phyloP scores from a whole-genome alignment of 768 basidiomycete genomes.

The Pholiota conissans region DNA sequence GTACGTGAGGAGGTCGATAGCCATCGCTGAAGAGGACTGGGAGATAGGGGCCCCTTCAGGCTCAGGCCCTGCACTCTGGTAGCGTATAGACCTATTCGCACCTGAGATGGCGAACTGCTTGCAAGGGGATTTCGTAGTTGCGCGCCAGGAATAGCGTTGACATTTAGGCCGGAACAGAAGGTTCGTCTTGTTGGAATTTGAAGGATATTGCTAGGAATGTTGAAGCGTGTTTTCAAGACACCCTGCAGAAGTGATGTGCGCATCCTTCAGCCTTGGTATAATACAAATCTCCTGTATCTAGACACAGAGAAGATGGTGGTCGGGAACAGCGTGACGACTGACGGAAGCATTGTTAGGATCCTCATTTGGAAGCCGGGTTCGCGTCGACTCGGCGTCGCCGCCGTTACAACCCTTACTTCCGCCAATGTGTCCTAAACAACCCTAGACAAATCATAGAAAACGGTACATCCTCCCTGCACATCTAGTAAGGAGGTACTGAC shows the following conservation, averaged over 20 bases:
- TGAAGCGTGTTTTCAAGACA: neutral
- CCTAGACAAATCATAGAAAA: too few species aligned
- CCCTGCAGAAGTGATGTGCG: neutral
- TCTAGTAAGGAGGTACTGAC: too few species aligned
- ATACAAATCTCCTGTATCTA: neutral
- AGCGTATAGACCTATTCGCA: neutral
- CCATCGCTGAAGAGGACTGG: slow-evolving; percentile 8
- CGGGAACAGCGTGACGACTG: neutral
- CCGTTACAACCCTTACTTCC: neutral
- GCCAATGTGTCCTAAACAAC: neutral
- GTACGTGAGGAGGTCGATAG: slow-evolving; percentile 22
- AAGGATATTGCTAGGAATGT: neutral
- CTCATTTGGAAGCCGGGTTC: neutral
- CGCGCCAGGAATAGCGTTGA: neutral
- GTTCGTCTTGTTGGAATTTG: neutral
- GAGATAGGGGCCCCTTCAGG: neutral
- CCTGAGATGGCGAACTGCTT: neutral
- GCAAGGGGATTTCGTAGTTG: neutral
- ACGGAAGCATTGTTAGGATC: neutral
- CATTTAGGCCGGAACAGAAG: neutral
- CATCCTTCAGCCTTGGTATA: neutral
- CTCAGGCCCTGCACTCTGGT: neutral
- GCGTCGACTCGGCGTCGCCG: neutral
- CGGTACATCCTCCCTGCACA: too few species aligned
- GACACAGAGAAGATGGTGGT: neutral